Conservation (phyloP, 179 eudicot genomes). For the Amaranthus tricolor region DNA sequence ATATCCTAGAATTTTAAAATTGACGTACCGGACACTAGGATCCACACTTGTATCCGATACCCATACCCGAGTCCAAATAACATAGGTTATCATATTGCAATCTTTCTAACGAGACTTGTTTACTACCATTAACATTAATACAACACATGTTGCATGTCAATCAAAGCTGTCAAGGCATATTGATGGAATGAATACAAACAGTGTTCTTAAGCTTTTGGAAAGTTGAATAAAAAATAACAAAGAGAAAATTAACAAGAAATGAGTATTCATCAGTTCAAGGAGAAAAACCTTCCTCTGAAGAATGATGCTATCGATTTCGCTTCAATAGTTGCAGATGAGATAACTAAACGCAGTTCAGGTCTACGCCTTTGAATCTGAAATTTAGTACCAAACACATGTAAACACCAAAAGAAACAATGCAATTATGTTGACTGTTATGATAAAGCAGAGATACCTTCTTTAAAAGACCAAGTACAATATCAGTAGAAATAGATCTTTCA, state of each 20-base stretch:
- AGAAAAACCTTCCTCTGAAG: constrained; percentile 59
- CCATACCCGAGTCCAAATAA: too few species aligned
- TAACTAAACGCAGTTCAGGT: constrained; percentile 83
- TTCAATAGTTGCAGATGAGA: constrained; percentile 96
- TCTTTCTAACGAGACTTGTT: too few species aligned
- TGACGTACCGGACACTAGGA: too few species aligned
- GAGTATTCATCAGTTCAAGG: neutral
- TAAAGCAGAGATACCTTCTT: constrained; percentile 58
- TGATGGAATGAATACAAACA: neutral
- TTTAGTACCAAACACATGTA: neutral
- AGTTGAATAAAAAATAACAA: neutral
- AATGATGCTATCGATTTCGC: constrained; percentile 90
- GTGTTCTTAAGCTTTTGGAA: neutral
- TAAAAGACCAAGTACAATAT: constrained; percentile 82
- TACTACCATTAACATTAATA: neutral
- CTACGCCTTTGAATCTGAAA: constrained; percentile 88
- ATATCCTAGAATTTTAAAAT: too few species aligned
- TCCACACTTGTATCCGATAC: too few species aligned
- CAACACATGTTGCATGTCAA: neutral
- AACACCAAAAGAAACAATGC: constrained; percentile 15
- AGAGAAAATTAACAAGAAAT: constrained; percentile 3
- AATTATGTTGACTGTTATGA: constrained; percentile 7
- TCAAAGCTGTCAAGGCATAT: constrained; percentile 2
- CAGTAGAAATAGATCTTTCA: constrained; percentile 94
- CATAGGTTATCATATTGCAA: too few species aligned